Evolutionary conservation across 2,329 filamentous ascomycete genomes (phyloP).

Genomic region (Cladophialophora immunda): DNA sequence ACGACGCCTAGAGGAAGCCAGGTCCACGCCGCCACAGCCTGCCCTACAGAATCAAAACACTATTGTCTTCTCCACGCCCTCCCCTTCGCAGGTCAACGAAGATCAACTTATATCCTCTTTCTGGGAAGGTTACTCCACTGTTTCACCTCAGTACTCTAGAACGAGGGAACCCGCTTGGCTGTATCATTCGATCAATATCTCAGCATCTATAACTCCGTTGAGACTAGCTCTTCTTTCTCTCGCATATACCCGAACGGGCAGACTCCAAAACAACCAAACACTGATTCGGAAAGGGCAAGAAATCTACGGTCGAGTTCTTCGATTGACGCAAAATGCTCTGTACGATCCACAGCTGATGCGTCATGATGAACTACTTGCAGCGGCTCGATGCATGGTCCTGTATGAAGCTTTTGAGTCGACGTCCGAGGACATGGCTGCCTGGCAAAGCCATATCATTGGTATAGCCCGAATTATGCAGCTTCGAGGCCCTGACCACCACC

Average conservation of each 20-base stretch:
- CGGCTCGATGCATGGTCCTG: conserved; percentile 26
- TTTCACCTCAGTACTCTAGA: neutral
- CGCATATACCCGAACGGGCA: conserved; percentile 18
- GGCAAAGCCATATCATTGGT: conserved; percentile 26
- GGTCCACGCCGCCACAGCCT: neutral
- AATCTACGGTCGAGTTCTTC: conserved; percentile 18
- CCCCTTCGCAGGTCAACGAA: conserved; percentile 10
- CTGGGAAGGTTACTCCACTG: conserved; percentile 19
- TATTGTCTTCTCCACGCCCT: neutral
- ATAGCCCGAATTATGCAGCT: conserved; percentile 24
- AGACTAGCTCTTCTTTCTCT: conserved; percentile 22
- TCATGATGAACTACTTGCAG: conserved; percentile 21
- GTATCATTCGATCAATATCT: conserved; percentile 9
- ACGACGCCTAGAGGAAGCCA: conserved; percentile 25
- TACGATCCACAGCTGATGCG: conserved; percentile 6
- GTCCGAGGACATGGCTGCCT: conserved; percentile 23
- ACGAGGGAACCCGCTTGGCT: conserved; percentile 15
- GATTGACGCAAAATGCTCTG: conserved; percentile 20
- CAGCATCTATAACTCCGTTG: neutral
- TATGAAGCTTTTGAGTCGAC: conserved; percentile 29
- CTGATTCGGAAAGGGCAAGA: conserved; percentile 19
- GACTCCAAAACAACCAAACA: conserved; percentile 8
- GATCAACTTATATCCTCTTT: conserved; percentile 23
- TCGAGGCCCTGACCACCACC: conserved; percentile 14
- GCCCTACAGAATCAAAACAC: neutral